Base-by-base conservation (phyloP, 1,284 basidiomycete species). In the Singerocomus rubriflavus region DNA sequence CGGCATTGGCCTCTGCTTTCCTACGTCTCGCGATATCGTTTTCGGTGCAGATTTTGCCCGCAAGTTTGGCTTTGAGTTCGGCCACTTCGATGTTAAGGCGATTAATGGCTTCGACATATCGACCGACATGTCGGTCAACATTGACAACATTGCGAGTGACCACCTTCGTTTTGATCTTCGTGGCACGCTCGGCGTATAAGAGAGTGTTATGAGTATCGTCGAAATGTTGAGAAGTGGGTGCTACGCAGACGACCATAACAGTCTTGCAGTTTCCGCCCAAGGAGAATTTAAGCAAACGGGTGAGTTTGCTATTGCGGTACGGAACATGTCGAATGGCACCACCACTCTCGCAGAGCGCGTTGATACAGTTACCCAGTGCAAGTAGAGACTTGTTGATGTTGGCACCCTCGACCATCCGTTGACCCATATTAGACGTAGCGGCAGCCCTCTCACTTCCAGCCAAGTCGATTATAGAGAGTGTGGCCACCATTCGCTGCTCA, bases 181-280 rank as follows among this genome's bases (percentile, higher is more conserved):
- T 96, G 17, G 95, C 94, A 42, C 93, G 86, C 64, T 98, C 93
- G 13, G 95, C 95, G 69, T 97, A 98, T 50, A 95, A 77, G 40
- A 98, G 85, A 0, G 95, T 97, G 67, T 98, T 98, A 67, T 96
- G 92, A 27, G 95, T 98, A 68, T 98, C 95, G 65, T 98, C 95
- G 65, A 97, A 96, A 70, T 98, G 93, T 30, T 82, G 81, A 35
- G 93, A 95, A 14, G 93, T 93, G 1, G 95, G 95, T 2, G 93
- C 93, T 47, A 98, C 79, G 68, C 95, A 98, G 51, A 98, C 95
- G 56, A 98, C 93, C 93, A 96, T 95, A 65, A 96, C 93, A 0
- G 95, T 98, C 71, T 95, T 92, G 78, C 95, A 98, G 70, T 98
- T 98, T 13, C 95, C 95, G 1, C 94, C 94, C 33, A 98, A 82